These are phyloP conservation scores for Aspergillus tanneri DNA, from an alignment of 2,329 filamentous ascomycete species.

Conservation along the genomic window DNA sequence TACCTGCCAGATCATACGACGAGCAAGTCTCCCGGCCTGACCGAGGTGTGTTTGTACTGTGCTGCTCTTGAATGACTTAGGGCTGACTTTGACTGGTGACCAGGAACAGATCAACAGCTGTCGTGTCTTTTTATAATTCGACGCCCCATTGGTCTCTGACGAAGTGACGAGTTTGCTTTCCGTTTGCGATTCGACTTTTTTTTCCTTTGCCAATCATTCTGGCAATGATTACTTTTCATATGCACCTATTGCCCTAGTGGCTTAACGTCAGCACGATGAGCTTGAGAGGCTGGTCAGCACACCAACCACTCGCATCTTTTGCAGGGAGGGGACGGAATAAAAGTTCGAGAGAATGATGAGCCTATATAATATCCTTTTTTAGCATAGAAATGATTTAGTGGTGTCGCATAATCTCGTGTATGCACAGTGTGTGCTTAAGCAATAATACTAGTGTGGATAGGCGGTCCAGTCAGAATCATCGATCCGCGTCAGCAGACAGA, in stretches of 20 bases:
- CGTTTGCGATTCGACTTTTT: neutral
- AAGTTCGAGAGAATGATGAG: neutral
- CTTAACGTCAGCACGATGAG: neutral
- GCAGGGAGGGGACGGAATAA: neutral
- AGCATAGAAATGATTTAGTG: neutral
- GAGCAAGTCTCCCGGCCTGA: neutral
- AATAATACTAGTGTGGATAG: neutral
- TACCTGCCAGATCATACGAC: slow-evolving; percentile 2
- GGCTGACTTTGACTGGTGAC: neutral
- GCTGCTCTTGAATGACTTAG: neutral
- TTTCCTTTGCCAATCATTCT: neutral
- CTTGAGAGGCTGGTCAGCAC: neutral
- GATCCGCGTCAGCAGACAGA: neutral
- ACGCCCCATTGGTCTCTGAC: neutral
- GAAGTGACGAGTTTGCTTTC: neutral
- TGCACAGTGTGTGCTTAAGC: neutral
- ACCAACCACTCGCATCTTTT: neutral
- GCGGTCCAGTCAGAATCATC: neutral
- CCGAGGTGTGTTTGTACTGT: neutral
- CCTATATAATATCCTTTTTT: neutral
- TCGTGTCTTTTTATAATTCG: neutral
- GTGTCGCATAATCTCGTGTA: neutral
- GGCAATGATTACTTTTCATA: neutral
- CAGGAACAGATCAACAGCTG: neutral
- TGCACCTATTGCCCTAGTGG: neutral